Conservation (phyloP, 163 green algal genomes). For the Scenedesmus sp. region DNA sequence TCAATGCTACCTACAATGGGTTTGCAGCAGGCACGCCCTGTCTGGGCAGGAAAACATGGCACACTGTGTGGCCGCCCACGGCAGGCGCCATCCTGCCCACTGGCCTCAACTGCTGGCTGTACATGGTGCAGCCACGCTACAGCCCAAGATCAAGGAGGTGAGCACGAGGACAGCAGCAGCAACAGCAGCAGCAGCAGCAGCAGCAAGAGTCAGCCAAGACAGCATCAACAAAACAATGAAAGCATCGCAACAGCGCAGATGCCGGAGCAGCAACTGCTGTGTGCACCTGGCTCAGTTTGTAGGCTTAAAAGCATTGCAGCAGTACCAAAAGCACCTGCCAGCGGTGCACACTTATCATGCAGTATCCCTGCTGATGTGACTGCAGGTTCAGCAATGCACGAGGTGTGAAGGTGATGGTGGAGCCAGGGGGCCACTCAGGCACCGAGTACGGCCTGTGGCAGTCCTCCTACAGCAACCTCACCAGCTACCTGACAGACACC, state of each 20-base stretch:
- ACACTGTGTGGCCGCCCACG: constrained; percentile 31
- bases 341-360: neutral
- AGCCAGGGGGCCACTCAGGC: constrained; percentile 19
- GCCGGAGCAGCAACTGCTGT: no score
- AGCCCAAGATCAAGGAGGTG: neutral
- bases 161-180: neutral
- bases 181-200: neutral
- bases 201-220: neutral
- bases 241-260: no score
- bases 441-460: constrained; percentile 34
- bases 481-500: neutral
- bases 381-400: constrained; percentile 36
- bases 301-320: no score
- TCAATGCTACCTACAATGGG: constrained; percentile 42
- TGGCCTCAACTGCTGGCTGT: constrained; percentile 45
- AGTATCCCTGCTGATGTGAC: neutral
- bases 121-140: constrained; percentile 44
- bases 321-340: neutral
- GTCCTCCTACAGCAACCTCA: constrained; percentile 40
- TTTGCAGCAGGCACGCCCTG: constrained; percentile 28
- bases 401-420: constrained; percentile 26
- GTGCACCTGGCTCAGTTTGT: no score
- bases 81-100: constrained; percentile 39
- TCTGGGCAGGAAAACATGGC: constrained; percentile 4
- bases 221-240: neutral